Percentiles rank a stretch among this genome's conserved stretches.
These are phyloP conservation scores for Saitozyma podzolica DNA, from an alignment of 768 basidiomycete genomes.

Conservation along the genomic window DNA sequence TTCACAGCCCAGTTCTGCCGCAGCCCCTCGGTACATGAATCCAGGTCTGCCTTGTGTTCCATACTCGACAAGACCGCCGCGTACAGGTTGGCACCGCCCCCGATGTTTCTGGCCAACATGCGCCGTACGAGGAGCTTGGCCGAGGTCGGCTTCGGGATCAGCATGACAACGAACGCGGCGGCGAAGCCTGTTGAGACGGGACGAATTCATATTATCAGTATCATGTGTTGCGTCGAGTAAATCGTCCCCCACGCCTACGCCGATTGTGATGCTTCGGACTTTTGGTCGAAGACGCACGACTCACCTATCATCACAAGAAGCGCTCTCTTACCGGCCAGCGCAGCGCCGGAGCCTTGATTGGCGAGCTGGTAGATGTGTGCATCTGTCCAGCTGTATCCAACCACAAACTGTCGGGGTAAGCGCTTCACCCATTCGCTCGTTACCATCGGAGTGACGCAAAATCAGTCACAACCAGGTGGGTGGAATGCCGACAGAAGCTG, in stretches of 20 bases:
- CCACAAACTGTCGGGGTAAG: conserved; percentile 52
- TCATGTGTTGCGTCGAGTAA: too few relatives aligned
- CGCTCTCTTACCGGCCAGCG: conserved; percentile 60
- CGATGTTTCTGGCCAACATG: conserved; percentile 55
- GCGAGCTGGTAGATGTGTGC: conserved; percentile 57
- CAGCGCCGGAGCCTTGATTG: conserved; percentile 61
- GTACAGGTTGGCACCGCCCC: conserved; percentile 56
- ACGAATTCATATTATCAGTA: background rate
- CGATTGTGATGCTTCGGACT: background rate
- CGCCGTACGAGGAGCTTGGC: conserved; percentile 58
- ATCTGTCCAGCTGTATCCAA: conserved; percentile 65
- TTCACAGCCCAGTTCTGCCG: conserved; percentile 33
- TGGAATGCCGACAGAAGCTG: background rate
- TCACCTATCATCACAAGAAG: conserved; percentile 59
- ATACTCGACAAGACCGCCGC: conserved; percentile 42
- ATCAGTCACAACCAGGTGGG: too few relatives aligned
- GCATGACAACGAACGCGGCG: conserved; percentile 61
- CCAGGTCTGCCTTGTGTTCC: conserved; percentile 49
- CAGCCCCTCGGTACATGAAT: conserved; percentile 25
- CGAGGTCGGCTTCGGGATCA: conserved; percentile 59
- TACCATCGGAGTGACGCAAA: too few relatives aligned
- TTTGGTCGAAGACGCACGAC: conserved; percentile 8
- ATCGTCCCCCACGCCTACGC: too few relatives aligned
- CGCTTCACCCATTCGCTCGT: background rate
- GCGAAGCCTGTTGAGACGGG: conserved; percentile 52